Percentiles rank a stretch among this genome's conserved stretches.
These are phyloP conservation scores for Neophaeococcomyces aloes DNA, from an alignment of 2,329 filamentous ascomycete species.

Conservation along the genomic window DNA sequence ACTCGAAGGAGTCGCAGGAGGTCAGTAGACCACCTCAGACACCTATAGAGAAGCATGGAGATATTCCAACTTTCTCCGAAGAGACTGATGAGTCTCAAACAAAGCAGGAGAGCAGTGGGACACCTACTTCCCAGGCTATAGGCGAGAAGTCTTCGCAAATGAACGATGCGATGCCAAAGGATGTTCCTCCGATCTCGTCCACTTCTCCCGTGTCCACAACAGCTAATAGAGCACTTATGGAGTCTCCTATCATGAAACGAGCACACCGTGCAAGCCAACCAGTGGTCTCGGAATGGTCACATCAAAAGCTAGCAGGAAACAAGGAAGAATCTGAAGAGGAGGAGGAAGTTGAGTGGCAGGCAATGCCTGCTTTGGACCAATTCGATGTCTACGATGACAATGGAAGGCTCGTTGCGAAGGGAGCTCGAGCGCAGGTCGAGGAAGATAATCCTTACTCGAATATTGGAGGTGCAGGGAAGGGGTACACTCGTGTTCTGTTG, in stretches of 20 bases:
- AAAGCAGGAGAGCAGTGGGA: neutral
- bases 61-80: too few species aligned
- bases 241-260: constrained; percentile 25
- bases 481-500: constrained; percentile 87
- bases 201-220: constrained; percentile 9
- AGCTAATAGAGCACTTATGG: constrained; percentile 1
- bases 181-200: neutral
- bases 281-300: constrained; percentile 72
- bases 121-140: neutral
- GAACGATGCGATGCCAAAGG: neutral
- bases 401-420: constrained; percentile 72
- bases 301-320: constrained; percentile 61
- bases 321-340: constrained; percentile 41
- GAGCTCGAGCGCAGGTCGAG: constrained; percentile 59
- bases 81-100: neutral
- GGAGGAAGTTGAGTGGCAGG: constrained; percentile 66
- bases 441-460: constrained; percentile 49
- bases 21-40: neutral
- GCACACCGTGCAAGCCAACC: constrained; percentile 33
- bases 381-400: constrained; percentile 96
- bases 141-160: neutral
- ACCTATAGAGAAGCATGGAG: neutral
- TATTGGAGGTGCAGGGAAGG: constrained; percentile 74
- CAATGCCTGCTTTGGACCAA: constrained; percentile 84
- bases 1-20: neutral